Evolutionary conservation across 305 asterid genomes (phyloP).

Genomic region (Plantago coronopus): DNA sequence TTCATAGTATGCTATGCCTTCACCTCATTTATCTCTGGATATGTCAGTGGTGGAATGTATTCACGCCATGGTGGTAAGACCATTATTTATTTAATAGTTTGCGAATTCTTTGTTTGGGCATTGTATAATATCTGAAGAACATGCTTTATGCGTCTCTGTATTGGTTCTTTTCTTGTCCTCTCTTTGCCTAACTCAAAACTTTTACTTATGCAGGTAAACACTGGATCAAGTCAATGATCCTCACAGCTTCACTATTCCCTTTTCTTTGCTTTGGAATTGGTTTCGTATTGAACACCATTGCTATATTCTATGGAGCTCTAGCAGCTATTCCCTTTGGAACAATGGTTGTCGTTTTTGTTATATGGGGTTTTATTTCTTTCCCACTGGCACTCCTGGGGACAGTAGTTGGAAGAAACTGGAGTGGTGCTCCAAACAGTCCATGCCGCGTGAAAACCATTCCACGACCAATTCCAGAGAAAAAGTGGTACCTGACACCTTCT

Average conservation of each 20-base stretch:
- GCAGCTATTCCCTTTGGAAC: slow-evolving; percentile 64
- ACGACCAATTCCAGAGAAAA: slow-evolving; percentile 78
- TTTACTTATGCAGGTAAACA: slow-evolving; percentile 41
- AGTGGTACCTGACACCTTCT: slow-evolving; percentile 67
- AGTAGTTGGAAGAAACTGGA: slow-evolving; percentile 66
- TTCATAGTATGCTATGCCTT: slow-evolving; percentile 68
- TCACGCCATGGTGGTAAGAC: slow-evolving; percentile 67
- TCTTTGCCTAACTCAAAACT: background rate
- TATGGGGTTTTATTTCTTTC: slow-evolving; percentile 63
- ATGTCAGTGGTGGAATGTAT: slow-evolving; percentile 73
- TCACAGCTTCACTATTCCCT: slow-evolving; percentile 66
- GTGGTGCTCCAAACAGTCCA: slow-evolving; percentile 64
- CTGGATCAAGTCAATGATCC: slow-evolving; percentile 64
- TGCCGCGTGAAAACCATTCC: slow-evolving; percentile 71
- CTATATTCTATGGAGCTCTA: slow-evolving; percentile 57
- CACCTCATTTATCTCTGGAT: slow-evolving; percentile 73
- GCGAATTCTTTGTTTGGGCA: background rate
- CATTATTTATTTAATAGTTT: slow-evolving; percentile 1
- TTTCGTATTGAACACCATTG: slow-evolving; percentile 47
- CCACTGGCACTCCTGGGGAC: slow-evolving; percentile 67
- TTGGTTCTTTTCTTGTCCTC: background rate
- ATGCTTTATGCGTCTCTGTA: background rate
- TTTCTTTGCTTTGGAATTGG: slow-evolving; percentile 60
- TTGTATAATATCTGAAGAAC: background rate
- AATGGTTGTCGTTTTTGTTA: slow-evolving; percentile 52